Evolutionary conservation across 2,329 filamentous ascomycete species (phyloP).

Genomic region (Beauveria bassiana): DNA sequence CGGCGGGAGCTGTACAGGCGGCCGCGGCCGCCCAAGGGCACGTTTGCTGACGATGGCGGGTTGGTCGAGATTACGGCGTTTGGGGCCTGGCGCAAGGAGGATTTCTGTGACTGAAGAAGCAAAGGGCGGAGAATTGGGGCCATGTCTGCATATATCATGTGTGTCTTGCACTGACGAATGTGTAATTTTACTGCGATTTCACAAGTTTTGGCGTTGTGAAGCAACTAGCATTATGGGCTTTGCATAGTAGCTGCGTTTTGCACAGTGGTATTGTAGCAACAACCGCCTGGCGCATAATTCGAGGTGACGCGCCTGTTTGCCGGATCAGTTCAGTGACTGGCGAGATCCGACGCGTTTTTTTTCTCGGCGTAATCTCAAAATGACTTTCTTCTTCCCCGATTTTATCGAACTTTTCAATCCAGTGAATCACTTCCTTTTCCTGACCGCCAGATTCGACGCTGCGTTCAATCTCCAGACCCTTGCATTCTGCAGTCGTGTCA

Average conservation of each 20-base stretch:
- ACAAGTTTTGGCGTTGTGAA: not conserved
- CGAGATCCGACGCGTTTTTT: not conserved
- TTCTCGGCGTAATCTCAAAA: too few species aligned
- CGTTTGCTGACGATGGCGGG: conserved; percentile 14
- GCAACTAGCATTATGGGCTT: not conserved
- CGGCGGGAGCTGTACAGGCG: conserved; percentile 46
- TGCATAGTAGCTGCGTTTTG: not conserved
- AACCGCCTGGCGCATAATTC: not conserved
- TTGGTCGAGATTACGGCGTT: not conserved
- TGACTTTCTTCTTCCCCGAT: not conserved
- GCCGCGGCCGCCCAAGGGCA: conserved; percentile 11
- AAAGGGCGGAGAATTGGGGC: not conserved
- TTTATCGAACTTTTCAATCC: not conserved
- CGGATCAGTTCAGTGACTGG: not conserved
- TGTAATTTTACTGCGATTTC: not conserved
- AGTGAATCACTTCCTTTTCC: not conserved
- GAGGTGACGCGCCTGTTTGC: not conserved
- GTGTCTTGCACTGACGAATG: not conserved
- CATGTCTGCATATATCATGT: too few species aligned
- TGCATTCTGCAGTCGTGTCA: conserved; percentile 10
- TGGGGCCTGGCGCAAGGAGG: not conserved
- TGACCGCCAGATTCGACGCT: not conserved
- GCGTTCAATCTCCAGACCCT: conserved; percentile 12
- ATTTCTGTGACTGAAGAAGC: not conserved
- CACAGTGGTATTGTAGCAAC: not conserved